Evolutionary conservation across 257 asterid genomes (phyloP).

Genomic region (Fraxinus pennsylvanica): DNA sequence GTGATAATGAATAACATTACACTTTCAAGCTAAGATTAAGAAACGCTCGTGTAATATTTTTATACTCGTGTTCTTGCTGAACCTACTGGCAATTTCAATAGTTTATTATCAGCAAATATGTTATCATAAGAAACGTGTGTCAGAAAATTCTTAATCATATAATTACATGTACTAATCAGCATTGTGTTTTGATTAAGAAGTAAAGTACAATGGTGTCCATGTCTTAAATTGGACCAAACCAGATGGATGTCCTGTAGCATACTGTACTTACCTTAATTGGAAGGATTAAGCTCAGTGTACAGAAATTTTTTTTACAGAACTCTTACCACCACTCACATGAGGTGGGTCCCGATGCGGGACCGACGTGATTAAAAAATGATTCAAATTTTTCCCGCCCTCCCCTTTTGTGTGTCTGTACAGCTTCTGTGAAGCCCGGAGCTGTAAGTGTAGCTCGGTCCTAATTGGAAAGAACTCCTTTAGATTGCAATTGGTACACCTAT

Average conservation of each 20-base stretch:
- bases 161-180: conserved; percentile 3
- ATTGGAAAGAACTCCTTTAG: conserved; percentile 40
- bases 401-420: no score
- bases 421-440: no score
- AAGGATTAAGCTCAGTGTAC: no score
- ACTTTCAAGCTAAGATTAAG: no score
- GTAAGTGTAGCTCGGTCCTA: no score
- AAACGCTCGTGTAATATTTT: no score
- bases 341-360: no score
- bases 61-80: not conserved
- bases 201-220: conserved; percentile 38
- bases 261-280: conserved; percentile 42
- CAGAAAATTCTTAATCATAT: conserved; percentile 16
- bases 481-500: conserved; percentile 27
- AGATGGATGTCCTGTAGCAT: conserved; percentile 34
- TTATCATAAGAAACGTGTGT: conserved; percentile 31
- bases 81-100: not conserved
- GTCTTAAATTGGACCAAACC: conserved; percentile 24
- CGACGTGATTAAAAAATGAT: no score
- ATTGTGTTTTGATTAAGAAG: not conserved
- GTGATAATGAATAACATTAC: no score
- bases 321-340: no score
- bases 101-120: not conserved
- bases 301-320: no score
- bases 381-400: no score